These are phyloP conservation scores for Hericium rajendrae DNA, from an alignment of 768 basidiomycete genomes.

Conservation along the genomic window DNA sequence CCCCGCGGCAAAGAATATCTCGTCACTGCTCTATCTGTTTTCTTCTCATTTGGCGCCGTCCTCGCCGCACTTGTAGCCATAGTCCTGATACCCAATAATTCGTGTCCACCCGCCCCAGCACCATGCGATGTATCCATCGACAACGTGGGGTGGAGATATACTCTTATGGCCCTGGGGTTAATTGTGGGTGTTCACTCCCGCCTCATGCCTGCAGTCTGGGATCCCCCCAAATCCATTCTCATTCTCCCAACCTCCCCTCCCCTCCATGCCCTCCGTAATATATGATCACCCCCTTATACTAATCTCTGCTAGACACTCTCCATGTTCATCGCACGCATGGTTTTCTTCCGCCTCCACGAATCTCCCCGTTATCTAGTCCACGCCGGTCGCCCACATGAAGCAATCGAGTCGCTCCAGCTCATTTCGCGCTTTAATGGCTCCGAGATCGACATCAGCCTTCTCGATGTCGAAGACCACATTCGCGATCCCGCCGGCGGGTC, in stretches of 20 bases:
- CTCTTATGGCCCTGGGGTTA: slow-evolving; percentile 67
- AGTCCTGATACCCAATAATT: slow-evolving; percentile 65
- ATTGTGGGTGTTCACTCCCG: slow-evolving; percentile 48
- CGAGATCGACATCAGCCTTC: slow-evolving; percentile 51
- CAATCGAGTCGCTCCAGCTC: slow-evolving; percentile 69
- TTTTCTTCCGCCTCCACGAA: slow-evolving; percentile 89
- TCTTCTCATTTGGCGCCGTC: slow-evolving; percentile 91
- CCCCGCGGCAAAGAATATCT: slow-evolving; percentile 88
- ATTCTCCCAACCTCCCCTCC: background rate
- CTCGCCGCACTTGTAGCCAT: slow-evolving; percentile 75
- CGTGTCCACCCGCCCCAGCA: slow-evolving; percentile 40
- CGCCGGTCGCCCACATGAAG: slow-evolving; percentile 76
- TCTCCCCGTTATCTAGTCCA: slow-evolving; percentile 91
- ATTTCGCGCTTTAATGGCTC: slow-evolving; percentile 86
- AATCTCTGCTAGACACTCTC: slow-evolving; percentile 51
- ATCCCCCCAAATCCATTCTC: background rate
- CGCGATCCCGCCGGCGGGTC: slow-evolving; percentile 1
- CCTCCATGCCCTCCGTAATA: background rate
- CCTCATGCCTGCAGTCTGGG: background rate
- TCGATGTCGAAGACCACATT: slow-evolving; percentile 53
- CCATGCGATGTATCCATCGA: slow-evolving; percentile 55
- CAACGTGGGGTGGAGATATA: slow-evolving; percentile 86
- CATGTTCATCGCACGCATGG: slow-evolving; percentile 82
- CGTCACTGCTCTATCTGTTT: slow-evolving; percentile 86
- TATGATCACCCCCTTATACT: background rate